phyloP scores from a whole-genome alignment of 2,329 filamentous ascomycete genomes.

The Ambrosiella cleistominuta region DNA sequence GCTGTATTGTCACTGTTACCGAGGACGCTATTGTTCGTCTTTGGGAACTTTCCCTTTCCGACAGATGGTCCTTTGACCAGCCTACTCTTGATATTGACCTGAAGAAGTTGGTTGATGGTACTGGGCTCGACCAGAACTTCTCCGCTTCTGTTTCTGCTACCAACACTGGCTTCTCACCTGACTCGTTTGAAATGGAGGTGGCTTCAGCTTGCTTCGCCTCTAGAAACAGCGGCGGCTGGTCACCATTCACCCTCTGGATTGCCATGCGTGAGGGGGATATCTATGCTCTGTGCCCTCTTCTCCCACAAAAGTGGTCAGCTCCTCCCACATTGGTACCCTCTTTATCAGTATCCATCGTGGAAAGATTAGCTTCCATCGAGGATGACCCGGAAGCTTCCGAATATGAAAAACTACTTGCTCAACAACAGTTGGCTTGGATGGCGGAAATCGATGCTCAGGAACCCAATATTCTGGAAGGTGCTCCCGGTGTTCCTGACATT shows the following conservation, averaged over 20 bases:
- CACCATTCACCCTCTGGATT: constrained; percentile 88
- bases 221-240: constrained; percentile 63
- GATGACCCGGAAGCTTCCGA: constrained; percentile 38
- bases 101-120: constrained; percentile 73
- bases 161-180: constrained; percentile 71
- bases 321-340: constrained; percentile 63
- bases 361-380: constrained; percentile 47
- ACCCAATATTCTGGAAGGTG: constrained; percentile 34
- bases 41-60: constrained; percentile 74
- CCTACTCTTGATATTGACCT: constrained; percentile 74
- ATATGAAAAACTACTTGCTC: constrained; percentile 36
- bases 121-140: constrained; percentile 67
- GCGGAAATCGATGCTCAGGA: constrained; percentile 47
- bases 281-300: constrained; percentile 78
- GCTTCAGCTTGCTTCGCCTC: constrained; percentile 67
- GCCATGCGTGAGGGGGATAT: constrained; percentile 90
- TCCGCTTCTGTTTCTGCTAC: constrained; percentile 55
- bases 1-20: constrained; percentile 74
- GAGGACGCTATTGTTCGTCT: constrained; percentile 73
- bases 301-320: constrained; percentile 74
- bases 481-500: constrained; percentile 29
- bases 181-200: constrained; percentile 85
- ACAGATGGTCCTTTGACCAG: constrained; percentile 73
- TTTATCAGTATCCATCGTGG: constrained; percentile 64
- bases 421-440: constrained; percentile 53